Base-by-base conservation (phyloP, 331 rosid species). In the Prunus yedoensis region DNA sequence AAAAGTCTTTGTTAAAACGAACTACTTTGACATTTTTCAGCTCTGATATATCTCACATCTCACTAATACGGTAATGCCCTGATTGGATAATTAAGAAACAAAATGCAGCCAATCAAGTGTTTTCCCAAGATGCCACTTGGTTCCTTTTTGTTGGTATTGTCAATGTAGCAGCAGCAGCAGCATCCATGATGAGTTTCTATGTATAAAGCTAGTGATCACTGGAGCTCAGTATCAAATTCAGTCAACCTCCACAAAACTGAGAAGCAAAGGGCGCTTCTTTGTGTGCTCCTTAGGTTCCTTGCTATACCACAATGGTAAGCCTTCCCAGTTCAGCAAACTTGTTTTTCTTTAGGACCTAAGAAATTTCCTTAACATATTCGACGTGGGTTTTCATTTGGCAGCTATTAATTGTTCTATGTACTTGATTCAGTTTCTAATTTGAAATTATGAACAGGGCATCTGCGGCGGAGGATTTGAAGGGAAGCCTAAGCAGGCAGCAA, bases 391-490 rank as follows among this genome's bases (percentile, higher is more conserved):
- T 32, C 38, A 32, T 32, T 32, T 32, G 38, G 38, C 38, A 32
- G 38, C 6, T 32, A n/a, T n/a, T n/a, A n/a, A 32, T 32, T 32
- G 6, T 32, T 32, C 38, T 4, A 32, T 32, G 38, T 32, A 32
- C 38, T 32, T 32, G 4, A 32, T 32, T 32, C 38, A 32, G 38
- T 32, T 4, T 3, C 23, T 53, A 53, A 41, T 6, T 13, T 7
- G 41, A 68, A 13, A 57, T 38, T 66, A 68, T 30, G 62, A 70
- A 0, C 75, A 88, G 96, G 89, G 80, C 68, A 85, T 85, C 60
- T 82, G n/a, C n/a, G n/a, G 77, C 78, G 61, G 83, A 83, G 57
- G 80, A 23, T 78, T 79, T 78, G 68, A 30, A n/a, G 65, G 73
- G 25, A 79, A 69, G 72, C 71, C 79, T 68, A 66, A 62, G 74